These are phyloP conservation scores for Aureobasidium sp. DNA, from an alignment of 2,329 filamentous ascomycete genomes.

Conservation along the genomic window DNA sequence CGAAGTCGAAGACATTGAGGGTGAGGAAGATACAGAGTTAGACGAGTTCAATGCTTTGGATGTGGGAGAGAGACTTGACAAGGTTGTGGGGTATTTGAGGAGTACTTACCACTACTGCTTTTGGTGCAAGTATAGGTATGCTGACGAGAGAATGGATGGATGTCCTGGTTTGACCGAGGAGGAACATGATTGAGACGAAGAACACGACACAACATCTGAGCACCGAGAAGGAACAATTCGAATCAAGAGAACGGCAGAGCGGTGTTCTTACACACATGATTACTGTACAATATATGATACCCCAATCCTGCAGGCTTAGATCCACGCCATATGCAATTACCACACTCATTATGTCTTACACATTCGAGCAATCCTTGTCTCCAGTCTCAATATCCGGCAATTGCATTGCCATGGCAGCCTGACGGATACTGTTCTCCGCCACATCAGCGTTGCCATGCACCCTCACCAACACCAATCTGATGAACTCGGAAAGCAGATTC, in stretches of 20 bases:
- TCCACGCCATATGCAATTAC: background rate
- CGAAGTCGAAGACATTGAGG: constrained; percentile 55
- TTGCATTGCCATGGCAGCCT: constrained; percentile 13
- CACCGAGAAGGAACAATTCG: no score
- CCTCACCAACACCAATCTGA: constrained; percentile 14
- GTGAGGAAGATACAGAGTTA: constrained; percentile 68
- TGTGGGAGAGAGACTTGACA: constrained; percentile 57
- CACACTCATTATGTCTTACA: background rate
- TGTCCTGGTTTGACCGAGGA: constrained; percentile 86
- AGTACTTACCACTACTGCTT: constrained; percentile 77
- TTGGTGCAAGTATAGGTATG: constrained; percentile 86
- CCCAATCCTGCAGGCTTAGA: no score
- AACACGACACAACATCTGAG: no score
- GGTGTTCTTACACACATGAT: no score
- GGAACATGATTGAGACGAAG: constrained; percentile 55
- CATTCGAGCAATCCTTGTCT: constrained; percentile 13
- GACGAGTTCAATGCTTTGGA: constrained; percentile 69
- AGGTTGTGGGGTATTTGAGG: constrained; percentile 62
- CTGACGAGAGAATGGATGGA: constrained; percentile 67
- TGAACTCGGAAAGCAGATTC: constrained; percentile 14
- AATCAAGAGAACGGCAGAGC: no score
- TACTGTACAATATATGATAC: no score
- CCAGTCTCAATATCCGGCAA: background rate
- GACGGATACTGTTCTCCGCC: constrained; percentile 8
- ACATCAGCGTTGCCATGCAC: background rate